Conservation (phyloP, 352 stramenopile species). For the Phytophthora rubi region DNA sequence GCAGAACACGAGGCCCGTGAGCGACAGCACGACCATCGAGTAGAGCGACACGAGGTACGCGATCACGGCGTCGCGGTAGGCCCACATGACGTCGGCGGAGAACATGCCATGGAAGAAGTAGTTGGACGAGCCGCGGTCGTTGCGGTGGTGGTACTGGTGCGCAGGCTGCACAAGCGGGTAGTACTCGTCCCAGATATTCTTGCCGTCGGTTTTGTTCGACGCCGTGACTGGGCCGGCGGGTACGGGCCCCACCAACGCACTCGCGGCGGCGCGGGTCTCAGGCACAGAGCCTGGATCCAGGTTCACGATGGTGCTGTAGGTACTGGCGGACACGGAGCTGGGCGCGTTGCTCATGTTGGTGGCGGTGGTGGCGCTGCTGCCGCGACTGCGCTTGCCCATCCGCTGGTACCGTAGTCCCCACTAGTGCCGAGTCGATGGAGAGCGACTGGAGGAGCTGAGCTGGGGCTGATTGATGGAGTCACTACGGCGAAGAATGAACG, state of each 20-base stretch:
- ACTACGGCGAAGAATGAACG: conserved; percentile 7
- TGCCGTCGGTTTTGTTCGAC: conserved; percentile 36
- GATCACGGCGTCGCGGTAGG: conserved; percentile 83
- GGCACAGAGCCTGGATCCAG: conserved; percentile 28
- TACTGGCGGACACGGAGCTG: conserved; percentile 21
- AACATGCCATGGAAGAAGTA: conserved; percentile 91
- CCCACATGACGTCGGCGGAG: conserved; percentile 85
- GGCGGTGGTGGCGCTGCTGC: conserved; percentile 29
- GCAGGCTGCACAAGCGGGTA: conserved; percentile 87
- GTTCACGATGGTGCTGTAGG: conserved; percentile 52
- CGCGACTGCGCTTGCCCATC: conserved; percentile 51
- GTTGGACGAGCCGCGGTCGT: conserved; percentile 74
- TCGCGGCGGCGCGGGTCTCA: conserved; percentile 15
- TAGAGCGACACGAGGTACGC: conserved; percentile 81
- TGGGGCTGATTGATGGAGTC: conserved; percentile 24
- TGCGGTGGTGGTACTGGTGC: conserved; percentile 82
- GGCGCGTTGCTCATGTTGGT: conserved; percentile 39
- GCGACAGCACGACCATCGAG: conserved; percentile 79
- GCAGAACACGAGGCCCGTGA: conserved; percentile 86
- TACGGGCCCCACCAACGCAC: conserved; percentile 34
- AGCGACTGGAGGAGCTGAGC: not conserved
- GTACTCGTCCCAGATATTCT: conserved; percentile 90
- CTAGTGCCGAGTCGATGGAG: not conserved
- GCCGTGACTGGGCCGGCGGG: conserved; percentile 16
- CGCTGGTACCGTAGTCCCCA: not conserved